phyloP scores from a whole-genome alignment of 2,329 filamentous ascomycete species.

The Fusarium sp. region DNA sequence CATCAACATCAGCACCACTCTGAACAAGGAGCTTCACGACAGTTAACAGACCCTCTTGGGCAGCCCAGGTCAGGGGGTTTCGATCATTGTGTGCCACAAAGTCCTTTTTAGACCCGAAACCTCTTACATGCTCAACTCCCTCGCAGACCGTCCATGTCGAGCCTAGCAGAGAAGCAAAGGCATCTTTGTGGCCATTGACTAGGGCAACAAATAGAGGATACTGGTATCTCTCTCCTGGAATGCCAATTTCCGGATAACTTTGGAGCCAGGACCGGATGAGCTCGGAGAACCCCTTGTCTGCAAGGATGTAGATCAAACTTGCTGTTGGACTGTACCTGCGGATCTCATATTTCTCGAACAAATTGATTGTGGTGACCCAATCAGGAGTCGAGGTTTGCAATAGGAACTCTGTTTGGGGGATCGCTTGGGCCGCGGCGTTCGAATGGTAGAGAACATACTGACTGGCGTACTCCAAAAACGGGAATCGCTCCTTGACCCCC shows the following conservation, averaged over 20 bases:
- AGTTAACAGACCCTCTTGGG: not conserved
- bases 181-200: not conserved
- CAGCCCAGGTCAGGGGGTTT: slow-evolving; percentile 1
- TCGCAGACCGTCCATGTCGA: no score
- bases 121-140: no score
- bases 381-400: accelerated
- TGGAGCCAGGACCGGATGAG: not conserved
- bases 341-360: not conserved
- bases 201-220: slow-evolving; percentile 29
- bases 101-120: not conserved
- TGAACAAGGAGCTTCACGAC: not conserved
- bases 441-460: slow-evolving; percentile 25
- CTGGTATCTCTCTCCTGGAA: slow-evolving; percentile 1
- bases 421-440: not conserved
- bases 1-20: not conserved
- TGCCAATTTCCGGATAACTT: accelerated
- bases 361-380: not conserved
- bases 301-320: slow-evolving; percentile 24
- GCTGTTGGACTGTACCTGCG: not conserved
- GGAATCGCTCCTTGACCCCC: not conserved
- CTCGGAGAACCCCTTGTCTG: not conserved
- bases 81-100: no score
- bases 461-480: slow-evolving; percentile 29
- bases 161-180: not conserved
- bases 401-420: not conserved